Conservation (phyloP, 2,329 filamentous ascomycete species). For the Ascochyta clinopodiicola region DNA sequence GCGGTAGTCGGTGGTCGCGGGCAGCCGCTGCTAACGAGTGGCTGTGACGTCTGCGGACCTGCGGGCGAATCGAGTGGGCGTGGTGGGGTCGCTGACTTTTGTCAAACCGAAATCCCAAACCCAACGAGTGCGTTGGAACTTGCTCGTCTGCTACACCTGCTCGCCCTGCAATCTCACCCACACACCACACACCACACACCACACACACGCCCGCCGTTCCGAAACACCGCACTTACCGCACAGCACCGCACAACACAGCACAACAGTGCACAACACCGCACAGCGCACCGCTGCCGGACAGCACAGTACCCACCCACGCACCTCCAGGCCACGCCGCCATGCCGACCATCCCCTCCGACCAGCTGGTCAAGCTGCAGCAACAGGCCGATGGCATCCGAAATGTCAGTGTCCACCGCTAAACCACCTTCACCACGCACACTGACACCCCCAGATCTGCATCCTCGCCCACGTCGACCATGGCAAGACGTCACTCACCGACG, state of each 20-base stretch:
- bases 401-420: constrained; percentile 60
- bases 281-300: neutral
- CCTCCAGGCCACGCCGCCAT: constrained; percentile 56
- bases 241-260: too few relatives aligned
- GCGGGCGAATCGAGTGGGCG: neutral
- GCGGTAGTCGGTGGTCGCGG: neutral
- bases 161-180: constrained; percentile 8
- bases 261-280: too few relatives aligned
- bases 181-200: neutral
- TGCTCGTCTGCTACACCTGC: constrained; percentile 2
- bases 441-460: constrained; percentile 74
- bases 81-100: constrained; percentile 12
- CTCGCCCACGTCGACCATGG: constrained; percentile 97
- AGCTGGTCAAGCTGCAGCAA: constrained; percentile 87
- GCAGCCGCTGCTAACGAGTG: neutral
- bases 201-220: neutral
- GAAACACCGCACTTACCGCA: neutral
- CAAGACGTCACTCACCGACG: constrained; percentile 96
- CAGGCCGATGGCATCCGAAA: constrained; percentile 91
- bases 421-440: neutral
- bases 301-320: neutral
- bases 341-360: constrained; percentile 90
- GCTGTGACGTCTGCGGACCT: constrained; percentile 10
- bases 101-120: neutral
- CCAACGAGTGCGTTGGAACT: constrained; percentile 1